A percentile compares a stretch with the other conserved stretches of the same genome.
phyloP scores from a whole-genome alignment of 306 rosid genomes.

The Carpinus fangiana region DNA sequence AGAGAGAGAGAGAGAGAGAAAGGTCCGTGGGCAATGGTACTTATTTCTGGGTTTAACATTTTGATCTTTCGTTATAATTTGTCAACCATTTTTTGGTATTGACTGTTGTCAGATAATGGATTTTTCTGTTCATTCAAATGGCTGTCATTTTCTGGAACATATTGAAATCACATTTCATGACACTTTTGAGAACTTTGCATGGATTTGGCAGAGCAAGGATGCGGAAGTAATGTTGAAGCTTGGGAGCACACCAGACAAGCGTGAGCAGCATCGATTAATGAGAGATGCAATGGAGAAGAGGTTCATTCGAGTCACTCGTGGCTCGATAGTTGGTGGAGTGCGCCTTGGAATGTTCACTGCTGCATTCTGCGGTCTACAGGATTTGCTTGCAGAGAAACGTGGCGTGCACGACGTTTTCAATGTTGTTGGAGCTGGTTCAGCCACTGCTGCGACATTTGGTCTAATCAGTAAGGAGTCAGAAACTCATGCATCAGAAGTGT shows the following conservation, averaged over 20 bases:
- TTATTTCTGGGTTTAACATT: background rate
- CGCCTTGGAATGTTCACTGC: conserved; percentile 93
- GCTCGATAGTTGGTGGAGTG: conserved; percentile 87
- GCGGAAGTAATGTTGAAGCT: conserved; percentile 90
- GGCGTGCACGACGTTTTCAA: conserved; percentile 86
- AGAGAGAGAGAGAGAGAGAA: no score
- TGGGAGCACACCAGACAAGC: conserved; percentile 93
- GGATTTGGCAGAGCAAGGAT: conserved; percentile 81
- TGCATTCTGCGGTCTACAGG: conserved; percentile 69
- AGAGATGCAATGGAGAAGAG: conserved; percentile 99
- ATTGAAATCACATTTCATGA: background rate
- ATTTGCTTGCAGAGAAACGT: conserved; percentile 83
- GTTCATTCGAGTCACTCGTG: conserved; percentile 72
- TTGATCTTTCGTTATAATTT: background rate
- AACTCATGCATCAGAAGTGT: conserved; percentile 8
- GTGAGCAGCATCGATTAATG: conserved; percentile 82
- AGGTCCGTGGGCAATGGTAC: background rate
- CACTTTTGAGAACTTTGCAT: conserved; percentile 20
- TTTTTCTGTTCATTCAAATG: background rate
- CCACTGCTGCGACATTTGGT: conserved; percentile 91
- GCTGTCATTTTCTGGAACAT: background rate
- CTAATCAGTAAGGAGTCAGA: conserved; percentile 65
- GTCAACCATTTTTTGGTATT: background rate
- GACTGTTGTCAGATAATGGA: background rate
- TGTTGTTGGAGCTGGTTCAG: conserved; percentile 92